These are phyloP conservation scores for Aspergillus aculeatus DNA, from an alignment of 2,329 filamentous ascomycete species.

Conservation along the genomic window DNA sequence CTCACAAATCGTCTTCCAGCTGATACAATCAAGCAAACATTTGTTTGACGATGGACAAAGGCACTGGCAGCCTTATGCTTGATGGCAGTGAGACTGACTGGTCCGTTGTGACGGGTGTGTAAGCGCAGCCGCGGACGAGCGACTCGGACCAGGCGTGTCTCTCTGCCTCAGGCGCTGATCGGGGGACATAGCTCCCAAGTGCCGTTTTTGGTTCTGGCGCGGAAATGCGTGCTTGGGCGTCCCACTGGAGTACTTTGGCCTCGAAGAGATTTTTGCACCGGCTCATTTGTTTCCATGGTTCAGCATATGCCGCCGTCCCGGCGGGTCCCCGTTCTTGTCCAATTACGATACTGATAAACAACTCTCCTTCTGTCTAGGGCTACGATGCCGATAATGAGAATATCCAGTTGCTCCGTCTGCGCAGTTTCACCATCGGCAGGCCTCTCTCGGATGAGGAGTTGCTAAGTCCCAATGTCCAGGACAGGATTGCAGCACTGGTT, in stretches of 20 bases:
- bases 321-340: slow-evolving; percentile 16
- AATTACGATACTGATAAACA: slow-evolving; percentile 23
- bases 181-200: slow-evolving; percentile 1
- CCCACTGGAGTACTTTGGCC: slow-evolving; percentile 17
- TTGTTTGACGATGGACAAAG: background rate
- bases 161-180: slow-evolving; percentile 2
- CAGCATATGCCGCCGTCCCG: slow-evolving; percentile 23
- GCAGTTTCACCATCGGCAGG: slow-evolving; percentile 72
- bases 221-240: slow-evolving; percentile 14
- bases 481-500: slow-evolving; percentile 64
- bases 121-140: slow-evolving; percentile 26
- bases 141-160: slow-evolving; percentile 10
- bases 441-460: slow-evolving; percentile 67
- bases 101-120: slow-evolving; percentile 17
- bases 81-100: slow-evolving; percentile 8
- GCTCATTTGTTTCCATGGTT: slow-evolving; percentile 43
- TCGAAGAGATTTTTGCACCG: slow-evolving; percentile 31
- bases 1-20: background rate
- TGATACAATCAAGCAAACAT: background rate
- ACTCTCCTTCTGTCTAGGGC: slow-evolving; percentile 53
- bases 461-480: slow-evolving; percentile 60
- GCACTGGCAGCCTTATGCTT: background rate
- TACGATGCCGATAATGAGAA: slow-evolving; percentile 73
- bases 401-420: slow-evolving; percentile 75
- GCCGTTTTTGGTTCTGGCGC: slow-evolving; percentile 14